Percentiles rank a stretch among this genome's conserved stretches.
phyloP scores from a whole-genome alignment of 176 grass and related monocot genomes.

The Oryza rufipogon region DNA sequence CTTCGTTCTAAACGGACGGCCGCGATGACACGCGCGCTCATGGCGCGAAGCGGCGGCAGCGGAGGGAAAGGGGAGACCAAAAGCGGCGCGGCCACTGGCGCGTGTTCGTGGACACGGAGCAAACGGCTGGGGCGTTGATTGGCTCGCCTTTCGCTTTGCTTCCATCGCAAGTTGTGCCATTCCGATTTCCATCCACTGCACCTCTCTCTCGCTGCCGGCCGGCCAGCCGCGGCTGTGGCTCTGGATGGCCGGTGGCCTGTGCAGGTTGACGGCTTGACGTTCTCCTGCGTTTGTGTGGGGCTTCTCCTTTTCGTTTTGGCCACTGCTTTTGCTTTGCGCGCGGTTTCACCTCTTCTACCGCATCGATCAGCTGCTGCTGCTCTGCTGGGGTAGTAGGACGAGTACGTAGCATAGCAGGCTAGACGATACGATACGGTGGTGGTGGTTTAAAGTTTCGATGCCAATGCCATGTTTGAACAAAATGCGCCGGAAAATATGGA shows the following conservation, averaged over 20 bases:
- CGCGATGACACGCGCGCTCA: background rate
- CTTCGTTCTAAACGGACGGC: background rate
- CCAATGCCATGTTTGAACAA: background rate
- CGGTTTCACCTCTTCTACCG: background rate
- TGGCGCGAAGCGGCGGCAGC: background rate
- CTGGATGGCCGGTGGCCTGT: background rate
- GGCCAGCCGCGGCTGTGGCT: too few species aligned
- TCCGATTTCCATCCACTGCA: background rate
- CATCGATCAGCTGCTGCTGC: background rate
- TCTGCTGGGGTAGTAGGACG: background rate
- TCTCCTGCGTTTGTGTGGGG: background rate
- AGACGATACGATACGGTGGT: constrained; percentile 9
- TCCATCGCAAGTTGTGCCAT: constrained; percentile 47
- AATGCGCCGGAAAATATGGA: constrained; percentile 33
- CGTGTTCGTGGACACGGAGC: background rate
- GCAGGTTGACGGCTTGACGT: constrained; percentile 9
- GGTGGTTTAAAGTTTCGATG: constrained; percentile 6
- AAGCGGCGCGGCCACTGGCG: background rate
- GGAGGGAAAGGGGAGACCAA: constrained; percentile 25
- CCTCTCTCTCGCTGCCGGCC: background rate
- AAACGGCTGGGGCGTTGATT: background rate
- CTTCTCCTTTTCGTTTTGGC: background rate
- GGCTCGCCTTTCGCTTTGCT: constrained; percentile 44
- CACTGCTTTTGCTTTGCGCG: background rate
- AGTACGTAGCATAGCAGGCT: background rate